These are phyloP conservation scores for Phytophthora hibernalis DNA, from an alignment of 352 stramenopile genomes.

Conservation along the genomic window DNA sequence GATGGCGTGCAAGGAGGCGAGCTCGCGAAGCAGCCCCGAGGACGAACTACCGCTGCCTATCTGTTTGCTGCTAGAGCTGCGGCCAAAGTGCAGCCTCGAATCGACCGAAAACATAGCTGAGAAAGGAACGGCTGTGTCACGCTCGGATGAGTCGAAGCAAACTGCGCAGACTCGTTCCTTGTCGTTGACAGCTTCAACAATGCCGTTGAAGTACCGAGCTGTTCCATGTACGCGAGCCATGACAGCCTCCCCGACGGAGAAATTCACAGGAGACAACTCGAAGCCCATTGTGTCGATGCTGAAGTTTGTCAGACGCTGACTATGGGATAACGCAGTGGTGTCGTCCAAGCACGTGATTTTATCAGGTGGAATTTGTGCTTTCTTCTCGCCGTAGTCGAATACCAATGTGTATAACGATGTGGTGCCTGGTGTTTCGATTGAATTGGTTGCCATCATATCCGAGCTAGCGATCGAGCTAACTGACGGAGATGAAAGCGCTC, in stretches of 20 bases:
- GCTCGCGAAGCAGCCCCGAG: conserved; percentile 34
- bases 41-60: conserved; percentile 54
- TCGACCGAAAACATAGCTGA: conserved; percentile 77
- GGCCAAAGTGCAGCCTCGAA: conserved; percentile 47
- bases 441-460: conserved; percentile 4
- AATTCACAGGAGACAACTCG: conserved; percentile 62
- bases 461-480: conserved; percentile 4
- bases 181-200: conserved; percentile 62
- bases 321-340: conserved; percentile 55
- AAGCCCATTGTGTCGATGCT: conserved; percentile 82
- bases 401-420: conserved; percentile 57
- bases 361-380: conserved; percentile 53
- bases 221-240: conserved; percentile 67
- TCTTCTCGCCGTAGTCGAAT: conserved; percentile 79
- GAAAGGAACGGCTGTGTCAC: conserved; percentile 67
- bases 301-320: conserved; percentile 78
- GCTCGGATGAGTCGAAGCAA: conserved; percentile 76
- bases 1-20: conserved; percentile 19
- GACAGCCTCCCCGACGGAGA: conserved; percentile 63
- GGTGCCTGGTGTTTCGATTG: conserved; percentile 10
- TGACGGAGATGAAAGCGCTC: conserved; percentile 6
- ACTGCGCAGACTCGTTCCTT: conserved; percentile 69
- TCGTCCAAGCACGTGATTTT: conserved; percentile 67
- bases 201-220: conserved; percentile 64
- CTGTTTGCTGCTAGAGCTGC: conserved; percentile 46